Conservation (phyloP, 179 eudicot species). For the Sideroxylon spinosum region DNA sequence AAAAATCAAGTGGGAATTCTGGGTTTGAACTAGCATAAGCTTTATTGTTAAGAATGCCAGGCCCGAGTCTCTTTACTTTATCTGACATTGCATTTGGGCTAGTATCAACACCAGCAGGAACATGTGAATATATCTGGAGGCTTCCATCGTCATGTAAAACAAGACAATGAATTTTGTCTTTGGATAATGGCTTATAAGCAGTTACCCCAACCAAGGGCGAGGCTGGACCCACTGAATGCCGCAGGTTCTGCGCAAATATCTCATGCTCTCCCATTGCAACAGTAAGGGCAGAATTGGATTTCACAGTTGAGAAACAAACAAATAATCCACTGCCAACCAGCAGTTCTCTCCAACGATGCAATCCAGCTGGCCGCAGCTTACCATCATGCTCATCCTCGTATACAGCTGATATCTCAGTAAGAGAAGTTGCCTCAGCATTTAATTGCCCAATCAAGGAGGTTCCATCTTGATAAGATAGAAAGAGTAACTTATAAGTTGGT, state of each 20-base stretch:
- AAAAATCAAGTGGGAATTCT: slow-evolving; percentile 96
- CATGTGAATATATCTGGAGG: slow-evolving; percentile 91
- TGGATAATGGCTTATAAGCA: slow-evolving; percentile 87
- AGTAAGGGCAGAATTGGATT: slow-evolving; percentile 72
- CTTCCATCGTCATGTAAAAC: slow-evolving; percentile 98
- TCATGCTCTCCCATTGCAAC: slow-evolving; percentile 73
- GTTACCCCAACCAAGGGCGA: slow-evolving; percentile 95
- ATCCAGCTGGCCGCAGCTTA: slow-evolving; percentile 74
- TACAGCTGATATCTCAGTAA: slow-evolving; percentile 58
- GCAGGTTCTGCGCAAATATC: slow-evolving; percentile 67
- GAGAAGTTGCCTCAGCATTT: slow-evolving; percentile 56
- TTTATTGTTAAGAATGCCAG: slow-evolving; percentile 78
- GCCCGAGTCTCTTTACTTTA: slow-evolving; percentile 80
- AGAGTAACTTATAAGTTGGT: slow-evolving; percentile 68
- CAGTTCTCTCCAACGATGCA: slow-evolving; percentile 93
- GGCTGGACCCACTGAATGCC: slow-evolving; percentile 80
- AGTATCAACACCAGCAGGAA: slow-evolving; percentile 66
- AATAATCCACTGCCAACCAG: slow-evolving; percentile 74
- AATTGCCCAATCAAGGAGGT: slow-evolving; percentile 74
- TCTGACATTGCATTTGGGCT: slow-evolving; percentile 55
- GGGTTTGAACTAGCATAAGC: slow-evolving; percentile 81
- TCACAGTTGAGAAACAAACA: slow-evolving; percentile 83
- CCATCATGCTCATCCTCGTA: slow-evolving; percentile 80
- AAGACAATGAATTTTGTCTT: slow-evolving; percentile 90
- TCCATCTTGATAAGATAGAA: slow-evolving; percentile 92